Evolutionary conservation across 352 stramenopile species (phyloP).

Genomic region (Aphanomyces astaci): DNA sequence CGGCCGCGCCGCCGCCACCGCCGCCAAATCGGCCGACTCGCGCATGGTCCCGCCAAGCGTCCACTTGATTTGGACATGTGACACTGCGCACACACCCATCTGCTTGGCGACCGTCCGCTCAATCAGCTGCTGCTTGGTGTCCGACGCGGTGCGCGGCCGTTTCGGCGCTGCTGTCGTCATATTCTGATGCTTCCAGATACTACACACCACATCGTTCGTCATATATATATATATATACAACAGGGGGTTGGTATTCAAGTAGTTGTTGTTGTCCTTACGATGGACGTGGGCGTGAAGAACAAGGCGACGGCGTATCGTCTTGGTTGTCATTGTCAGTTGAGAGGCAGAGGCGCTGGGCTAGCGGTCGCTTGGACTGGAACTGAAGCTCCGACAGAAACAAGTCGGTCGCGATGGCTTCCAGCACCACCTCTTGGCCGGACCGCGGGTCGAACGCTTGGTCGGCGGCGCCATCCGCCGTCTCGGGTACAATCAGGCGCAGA

Average conservation of each 20-base stretch:
- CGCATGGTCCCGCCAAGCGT: conserved; percentile 61
- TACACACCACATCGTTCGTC: conserved; percentile 39
- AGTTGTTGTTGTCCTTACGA: too few species aligned
- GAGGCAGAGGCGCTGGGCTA: conserved; percentile 36
- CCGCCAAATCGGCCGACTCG: conserved; percentile 52
- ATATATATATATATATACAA: too few species aligned
- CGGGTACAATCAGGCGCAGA: conserved; percentile 10
- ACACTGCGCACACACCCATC: conserved; percentile 60
- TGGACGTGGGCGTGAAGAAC: too few species aligned
- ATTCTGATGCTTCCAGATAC: conserved; percentile 6
- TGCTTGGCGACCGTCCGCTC: conserved; percentile 62
- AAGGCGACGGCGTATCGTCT: too few species aligned
- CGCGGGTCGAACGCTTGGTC: not conserved
- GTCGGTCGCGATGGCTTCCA: conserved; percentile 82
- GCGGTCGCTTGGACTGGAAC: conserved; percentile 68
- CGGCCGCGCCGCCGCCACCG: conserved; percentile 45
- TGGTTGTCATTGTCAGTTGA: conserved; percentile 27
- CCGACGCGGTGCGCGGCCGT: conserved; percentile 1
- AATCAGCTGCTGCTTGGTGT: conserved; percentile 21
- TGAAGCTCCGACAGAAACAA: conserved; percentile 80
- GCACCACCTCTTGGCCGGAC: conserved; percentile 59
- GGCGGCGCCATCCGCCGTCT: not conserved
- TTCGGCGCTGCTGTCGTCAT: not conserved
- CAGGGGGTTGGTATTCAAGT: too few species aligned
- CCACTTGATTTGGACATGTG: conserved; percentile 62